A percentile compares a stretch with the other conserved stretches of the same genome.
phyloP scores from a whole-genome alignment of 1,284 basidiomycete genomes.

The Singerocomus rubriflavus region DNA sequence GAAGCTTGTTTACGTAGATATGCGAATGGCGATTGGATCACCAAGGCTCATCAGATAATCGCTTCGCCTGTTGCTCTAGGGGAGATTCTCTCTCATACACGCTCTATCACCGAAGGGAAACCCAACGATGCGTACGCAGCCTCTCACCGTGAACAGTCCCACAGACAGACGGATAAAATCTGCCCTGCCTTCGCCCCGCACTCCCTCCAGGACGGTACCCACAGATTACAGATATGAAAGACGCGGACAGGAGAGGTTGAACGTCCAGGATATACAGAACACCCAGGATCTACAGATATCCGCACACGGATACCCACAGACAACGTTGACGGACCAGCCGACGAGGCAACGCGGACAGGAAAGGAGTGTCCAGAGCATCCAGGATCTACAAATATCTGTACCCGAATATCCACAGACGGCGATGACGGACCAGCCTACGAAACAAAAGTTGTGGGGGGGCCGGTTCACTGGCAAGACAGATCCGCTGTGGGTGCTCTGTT shows the following conservation, averaged over 20 bases:
- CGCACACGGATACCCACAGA: no score
- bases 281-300: no score
- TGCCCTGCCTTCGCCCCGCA: neutral
- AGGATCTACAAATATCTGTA: neutral
- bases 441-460: slow-evolving; percentile 87
- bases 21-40: neutral
- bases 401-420: neutral
- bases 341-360: no score
- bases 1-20: neutral
- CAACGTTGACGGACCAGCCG: no score
- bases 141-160: neutral
- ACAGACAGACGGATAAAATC: neutral
- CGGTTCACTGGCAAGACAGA: slow-evolving; percentile 87
- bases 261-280: no score
- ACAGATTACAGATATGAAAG: neutral
- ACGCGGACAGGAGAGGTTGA: no score
- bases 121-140: neutral
- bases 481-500: slow-evolving; percentile 60
- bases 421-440: slow-evolving; percentile 62
- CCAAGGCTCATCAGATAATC: neutral
- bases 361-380: neutral
- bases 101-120: neutral
- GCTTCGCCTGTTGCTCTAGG: neutral
- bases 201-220: neutral
- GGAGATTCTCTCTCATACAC: neutral